Base-by-base conservation (phyloP, 2,329 filamentous ascomycete species). In the Lachnellula subtilissima region DNA sequence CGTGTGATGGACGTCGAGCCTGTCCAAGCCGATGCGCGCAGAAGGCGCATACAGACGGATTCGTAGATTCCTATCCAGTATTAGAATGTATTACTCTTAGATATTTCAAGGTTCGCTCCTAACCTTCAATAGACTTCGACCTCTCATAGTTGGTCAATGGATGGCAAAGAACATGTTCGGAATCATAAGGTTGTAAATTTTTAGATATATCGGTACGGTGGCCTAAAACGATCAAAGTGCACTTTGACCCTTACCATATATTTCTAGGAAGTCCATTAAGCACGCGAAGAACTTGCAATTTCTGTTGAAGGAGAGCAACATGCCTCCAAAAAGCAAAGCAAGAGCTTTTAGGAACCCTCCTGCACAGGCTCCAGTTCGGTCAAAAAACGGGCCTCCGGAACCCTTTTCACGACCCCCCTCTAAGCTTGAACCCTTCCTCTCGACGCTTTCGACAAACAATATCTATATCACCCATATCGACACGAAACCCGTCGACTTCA, bases 391-490 rank as follows among this genome's bases (percentile, higher is more conserved):
- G 4, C 77, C 76, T 7, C 85, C 85, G 0, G 71, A 78, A 32
- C 89, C 89, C 7, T 96, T 94, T 78, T 80, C 81, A 63, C 77
- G 77, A 57, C 83, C 84, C 0, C 83, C 89, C 0, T 71, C 81
- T 49, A 76, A 78, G 35, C 80, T 96, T 53, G 66, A 78, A 50
- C 80, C 85, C 11, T 86, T 96, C 69, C 78, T 88, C 67, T 74
- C 80, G 37, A 80, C 77, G 45, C 84, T 96, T 57, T 80, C 84
- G 56, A 77, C 81, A 54, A 74, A 81, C 54, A 84, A 89, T 71
- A 80, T 96, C 69, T 96, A 97, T 79, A 82, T 97, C 66, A 80
- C 87, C 32, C 91, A 96, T 75, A 77, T 96, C 72, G 92, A 97
- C 77, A 75, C 74, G 58, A 85, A 87, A 59, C 84, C 86, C 0